These are phyloP conservation scores for Meredithiella fracta DNA, from an alignment of 2,329 filamentous ascomycete species.

Conservation along the genomic window DNA sequence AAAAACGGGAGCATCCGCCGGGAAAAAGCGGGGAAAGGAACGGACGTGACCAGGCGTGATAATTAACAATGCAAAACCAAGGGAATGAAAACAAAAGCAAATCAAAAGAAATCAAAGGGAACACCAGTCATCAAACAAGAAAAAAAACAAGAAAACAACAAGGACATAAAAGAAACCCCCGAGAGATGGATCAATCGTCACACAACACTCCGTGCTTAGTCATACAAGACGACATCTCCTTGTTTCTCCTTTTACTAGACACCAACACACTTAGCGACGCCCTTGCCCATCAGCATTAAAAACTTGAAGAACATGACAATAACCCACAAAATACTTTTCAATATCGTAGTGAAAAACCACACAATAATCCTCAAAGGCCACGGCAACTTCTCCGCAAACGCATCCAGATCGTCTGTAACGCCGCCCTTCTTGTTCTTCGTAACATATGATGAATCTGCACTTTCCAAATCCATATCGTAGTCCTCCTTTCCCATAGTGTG, in stretches of 20 bases:
- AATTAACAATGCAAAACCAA: background rate
- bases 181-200: background rate
- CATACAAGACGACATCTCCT: background rate
- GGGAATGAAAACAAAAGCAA: background rate
- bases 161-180: background rate
- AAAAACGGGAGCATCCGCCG: background rate
- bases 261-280: slow-evolving; percentile 34
- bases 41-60: slow-evolving; percentile 3
- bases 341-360: slow-evolving; percentile 34
- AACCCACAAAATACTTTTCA: slow-evolving; percentile 43
- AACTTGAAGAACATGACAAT: slow-evolving; percentile 40
- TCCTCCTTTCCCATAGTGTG: slow-evolving; percentile 27
- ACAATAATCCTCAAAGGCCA: slow-evolving; percentile 31
- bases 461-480: slow-evolving; percentile 47
- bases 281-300: slow-evolving; percentile 32
- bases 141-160: background rate
- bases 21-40: slow-evolving; percentile 1
- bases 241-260: slow-evolving; percentile 7
- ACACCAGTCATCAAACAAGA: background rate
- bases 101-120: slow-evolving; percentile 3
- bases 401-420: background rate
- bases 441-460: slow-evolving; percentile 34
- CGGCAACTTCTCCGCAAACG: slow-evolving; percentile 26
- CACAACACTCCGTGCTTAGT: background rate
- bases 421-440: slow-evolving; percentile 23